Conservation (phyloP, 2,329 filamentous ascomycete species). For the Monilinia fructicola region DNA sequence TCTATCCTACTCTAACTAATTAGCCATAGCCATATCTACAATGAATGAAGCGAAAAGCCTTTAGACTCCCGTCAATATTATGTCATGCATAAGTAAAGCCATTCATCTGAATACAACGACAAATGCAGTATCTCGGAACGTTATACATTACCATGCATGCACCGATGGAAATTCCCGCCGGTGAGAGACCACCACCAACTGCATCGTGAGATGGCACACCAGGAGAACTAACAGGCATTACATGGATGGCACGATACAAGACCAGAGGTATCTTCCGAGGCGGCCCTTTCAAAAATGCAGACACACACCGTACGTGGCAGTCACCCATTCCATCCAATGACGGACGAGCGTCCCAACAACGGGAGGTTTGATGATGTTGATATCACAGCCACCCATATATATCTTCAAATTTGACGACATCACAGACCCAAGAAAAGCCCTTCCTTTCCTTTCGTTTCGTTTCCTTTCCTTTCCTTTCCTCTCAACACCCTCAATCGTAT, state of each 20-base stretch:
- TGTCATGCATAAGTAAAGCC: constrained; percentile 5
- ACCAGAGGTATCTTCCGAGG: background rate
- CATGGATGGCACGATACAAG: background rate
- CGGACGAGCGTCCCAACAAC: background rate
- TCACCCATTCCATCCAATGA: background rate
- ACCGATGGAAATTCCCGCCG: background rate
- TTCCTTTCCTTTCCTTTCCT: too few species aligned
- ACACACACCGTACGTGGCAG: constrained; percentile 11
- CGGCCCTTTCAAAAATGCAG: too few species aligned
- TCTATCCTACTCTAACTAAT: background rate
- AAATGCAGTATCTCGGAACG: background rate
- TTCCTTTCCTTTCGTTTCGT: background rate
- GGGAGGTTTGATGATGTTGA: background rate
- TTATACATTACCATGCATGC: too few species aligned
- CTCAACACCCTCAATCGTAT: too few species aligned
- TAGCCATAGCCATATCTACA: background rate
- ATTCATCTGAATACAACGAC: background rate
- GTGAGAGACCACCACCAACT: constrained; percentile 8
- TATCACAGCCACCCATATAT: background rate
- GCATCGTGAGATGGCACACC: constrained; percentile 21
- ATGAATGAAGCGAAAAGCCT: background rate
- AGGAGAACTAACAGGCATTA: too few species aligned
- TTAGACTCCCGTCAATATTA: background rate
- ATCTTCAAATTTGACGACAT: background rate
- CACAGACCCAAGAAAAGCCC: constrained; percentile 2